Conservation (phyloP, 306 rosid species). For the Cicer judaicum region DNA sequence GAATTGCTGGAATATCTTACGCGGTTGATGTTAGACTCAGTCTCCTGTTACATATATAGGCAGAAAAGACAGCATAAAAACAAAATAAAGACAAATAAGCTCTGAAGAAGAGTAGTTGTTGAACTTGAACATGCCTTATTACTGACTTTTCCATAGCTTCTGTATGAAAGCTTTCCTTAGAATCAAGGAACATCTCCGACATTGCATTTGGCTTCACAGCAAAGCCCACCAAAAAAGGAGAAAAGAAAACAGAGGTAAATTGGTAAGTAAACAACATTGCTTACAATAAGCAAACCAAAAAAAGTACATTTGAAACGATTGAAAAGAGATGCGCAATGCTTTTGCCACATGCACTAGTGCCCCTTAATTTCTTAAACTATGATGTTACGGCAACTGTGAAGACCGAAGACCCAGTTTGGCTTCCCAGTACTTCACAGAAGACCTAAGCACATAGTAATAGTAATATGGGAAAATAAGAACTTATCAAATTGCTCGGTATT, state of each 20-base stretch:
- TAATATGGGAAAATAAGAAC: constrained; percentile 24
- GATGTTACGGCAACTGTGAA: constrained; percentile 15
- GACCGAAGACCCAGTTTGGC: constrained; percentile 28
- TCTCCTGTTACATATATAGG: constrained; percentile 54
- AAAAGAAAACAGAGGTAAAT: constrained; percentile 40
- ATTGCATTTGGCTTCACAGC: constrained; percentile 62
- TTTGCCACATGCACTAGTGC: neutral
- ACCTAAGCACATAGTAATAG: constrained; percentile 20
- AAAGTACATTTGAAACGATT: neutral
- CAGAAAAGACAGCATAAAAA: constrained; percentile 53
- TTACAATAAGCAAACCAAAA: neutral
- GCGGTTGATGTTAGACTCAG: constrained; percentile 58
- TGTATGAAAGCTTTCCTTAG: constrained; percentile 49
- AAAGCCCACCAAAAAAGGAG: constrained; percentile 30
- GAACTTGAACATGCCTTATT: constrained; percentile 65
- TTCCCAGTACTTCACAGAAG: constrained; percentile 21
- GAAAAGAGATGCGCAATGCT: constrained; percentile 4
- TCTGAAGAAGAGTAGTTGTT: neutral
- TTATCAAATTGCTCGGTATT: constrained; percentile 27
- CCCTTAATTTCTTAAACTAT: constrained; percentile 6
- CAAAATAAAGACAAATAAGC: constrained; percentile 47
- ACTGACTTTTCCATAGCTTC: constrained; percentile 50
- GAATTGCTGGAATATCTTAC: constrained; percentile 41
- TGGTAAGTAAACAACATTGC: constrained; percentile 45
- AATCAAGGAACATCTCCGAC: constrained; percentile 54